Evolutionary conservation across 352 stramenopile genomes (phyloP).

Genomic region (Pythium insidiosum): DNA sequence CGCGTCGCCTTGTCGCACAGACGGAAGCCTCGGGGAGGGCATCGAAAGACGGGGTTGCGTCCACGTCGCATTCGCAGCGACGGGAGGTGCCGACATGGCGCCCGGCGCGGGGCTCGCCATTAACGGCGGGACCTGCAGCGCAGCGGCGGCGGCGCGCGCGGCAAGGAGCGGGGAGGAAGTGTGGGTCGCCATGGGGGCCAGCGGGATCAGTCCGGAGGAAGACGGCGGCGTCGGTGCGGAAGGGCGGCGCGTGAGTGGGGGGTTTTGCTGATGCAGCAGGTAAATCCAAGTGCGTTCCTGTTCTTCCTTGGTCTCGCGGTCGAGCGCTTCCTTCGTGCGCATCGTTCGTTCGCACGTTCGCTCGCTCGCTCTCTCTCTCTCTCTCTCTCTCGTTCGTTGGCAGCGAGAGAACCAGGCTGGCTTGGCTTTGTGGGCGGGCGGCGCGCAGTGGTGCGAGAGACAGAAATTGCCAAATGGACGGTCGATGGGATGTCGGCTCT

Average conservation of each 20-base stretch:
- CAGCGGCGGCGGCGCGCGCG: slow-evolving; percentile 9
- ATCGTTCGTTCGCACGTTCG: no score
- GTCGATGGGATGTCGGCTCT: no score
- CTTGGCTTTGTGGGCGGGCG: no score
- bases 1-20: not conserved
- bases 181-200: slow-evolving; percentile 10
- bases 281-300: slow-evolving; percentile 50
- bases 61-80: not conserved
- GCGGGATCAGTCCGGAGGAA: slow-evolving; percentile 13
- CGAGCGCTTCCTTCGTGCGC: slow-evolving; percentile 40
- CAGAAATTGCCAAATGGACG: no score
- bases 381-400: no score
- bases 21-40: not conserved
- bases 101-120: no score
- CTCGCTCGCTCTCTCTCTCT: no score
- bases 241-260: slow-evolving; percentile 21
- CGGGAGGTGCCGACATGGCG: no score
- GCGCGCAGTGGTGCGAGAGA: no score
- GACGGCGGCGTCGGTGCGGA: not conserved
- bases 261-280: slow-evolving; percentile 40
- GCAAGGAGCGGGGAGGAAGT: slow-evolving; percentile 12
- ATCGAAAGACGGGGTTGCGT: not conserved
- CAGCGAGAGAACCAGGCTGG: not conserved
- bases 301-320: slow-evolving; percentile 25
- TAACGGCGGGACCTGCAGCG: slow-evolving; percentile 10